phyloP scores from a whole-genome alignment of 345 rosid species.

The Sonneratia caseolaris region DNA sequence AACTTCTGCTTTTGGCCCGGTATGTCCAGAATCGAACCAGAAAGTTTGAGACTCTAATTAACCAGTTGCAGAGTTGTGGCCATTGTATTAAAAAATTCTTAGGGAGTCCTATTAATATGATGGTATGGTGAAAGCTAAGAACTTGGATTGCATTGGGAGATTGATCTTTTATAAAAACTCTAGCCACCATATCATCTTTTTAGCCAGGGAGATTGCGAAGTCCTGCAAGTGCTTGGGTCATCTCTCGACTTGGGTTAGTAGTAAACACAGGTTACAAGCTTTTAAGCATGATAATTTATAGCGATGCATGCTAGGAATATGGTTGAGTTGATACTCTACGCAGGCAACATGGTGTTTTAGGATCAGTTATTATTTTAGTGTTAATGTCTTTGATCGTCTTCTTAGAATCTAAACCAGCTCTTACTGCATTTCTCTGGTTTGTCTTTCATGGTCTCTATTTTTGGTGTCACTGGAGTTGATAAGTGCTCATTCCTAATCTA shows the following conservation, averaged over 20 bases:
- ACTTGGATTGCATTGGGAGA: neutral
- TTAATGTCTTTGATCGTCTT: too few relatives aligned
- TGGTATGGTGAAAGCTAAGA: neutral
- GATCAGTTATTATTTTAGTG: neutral
- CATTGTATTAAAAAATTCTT: neutral
- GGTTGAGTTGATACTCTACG: neutral
- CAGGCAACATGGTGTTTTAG: neutral
- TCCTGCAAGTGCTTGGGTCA: too few relatives aligned
- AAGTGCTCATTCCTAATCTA: too few relatives aligned
- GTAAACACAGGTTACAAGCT: too few relatives aligned
- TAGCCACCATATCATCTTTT: neutral
- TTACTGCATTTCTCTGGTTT: too few relatives aligned
- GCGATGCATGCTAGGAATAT: neutral
- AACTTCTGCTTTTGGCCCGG: slow-evolving; percentile 91
- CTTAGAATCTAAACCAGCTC: too few relatives aligned
- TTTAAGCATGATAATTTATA: neutral
- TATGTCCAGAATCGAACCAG: slow-evolving; percentile 7
- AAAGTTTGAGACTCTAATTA: neutral
- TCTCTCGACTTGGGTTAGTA: too few relatives aligned
- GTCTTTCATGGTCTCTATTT: too few relatives aligned
- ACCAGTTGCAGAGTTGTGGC: neutral
- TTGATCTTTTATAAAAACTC: neutral
- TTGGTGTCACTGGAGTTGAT: too few relatives aligned
- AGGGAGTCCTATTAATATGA: neutral
- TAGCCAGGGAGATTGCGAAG: neutral